Conservation (phyloP, 345 rosid genomes). For the Lepidium africanum region DNA sequence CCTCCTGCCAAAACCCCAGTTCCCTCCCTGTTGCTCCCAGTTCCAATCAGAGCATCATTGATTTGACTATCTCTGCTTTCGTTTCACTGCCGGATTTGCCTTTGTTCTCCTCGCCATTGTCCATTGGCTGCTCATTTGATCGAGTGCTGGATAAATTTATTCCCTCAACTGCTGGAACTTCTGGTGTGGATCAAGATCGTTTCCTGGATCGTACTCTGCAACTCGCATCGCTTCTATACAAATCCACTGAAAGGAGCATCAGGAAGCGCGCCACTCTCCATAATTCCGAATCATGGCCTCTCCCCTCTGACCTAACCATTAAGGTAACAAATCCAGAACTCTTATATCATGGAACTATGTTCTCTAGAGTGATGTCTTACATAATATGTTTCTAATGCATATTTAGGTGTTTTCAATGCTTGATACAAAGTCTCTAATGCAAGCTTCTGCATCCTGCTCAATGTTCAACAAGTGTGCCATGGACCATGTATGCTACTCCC, state of each 20-base stretch:
- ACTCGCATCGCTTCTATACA: conserved; percentile 50
- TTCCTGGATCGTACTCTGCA: conserved; percentile 69
- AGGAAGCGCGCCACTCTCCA: conserved; percentile 63
- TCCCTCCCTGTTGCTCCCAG: not conserved
- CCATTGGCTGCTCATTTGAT: conserved; percentile 66
- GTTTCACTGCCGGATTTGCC: conserved; percentile 24
- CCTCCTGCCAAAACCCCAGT: not conserved
- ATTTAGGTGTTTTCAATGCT: conserved; percentile 79
- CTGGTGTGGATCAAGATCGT: conserved; percentile 36
- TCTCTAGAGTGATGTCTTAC: not conserved
- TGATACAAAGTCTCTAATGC: conserved; percentile 75
- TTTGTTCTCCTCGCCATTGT: conserved; percentile 30
- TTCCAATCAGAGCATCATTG: conserved; percentile 15
- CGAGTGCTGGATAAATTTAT: conserved; percentile 60
- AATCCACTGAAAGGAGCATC: conserved; percentile 56
- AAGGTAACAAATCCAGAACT: conserved; percentile 34
- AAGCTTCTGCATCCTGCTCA: conserved; percentile 72
- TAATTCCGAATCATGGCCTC: conserved; percentile 63
- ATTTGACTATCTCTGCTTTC: conserved; percentile 22
- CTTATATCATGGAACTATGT: not conserved
- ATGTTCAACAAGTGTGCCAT: conserved; percentile 80
- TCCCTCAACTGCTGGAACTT: not conserved
- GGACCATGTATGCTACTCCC: conserved; percentile 78
- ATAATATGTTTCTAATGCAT: not conserved
- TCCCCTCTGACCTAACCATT: conserved; percentile 77